These are phyloP conservation scores for Cladosporium sp. DNA, from an alignment of 2,329 filamentous ascomycete species.

Conservation along the genomic window DNA sequence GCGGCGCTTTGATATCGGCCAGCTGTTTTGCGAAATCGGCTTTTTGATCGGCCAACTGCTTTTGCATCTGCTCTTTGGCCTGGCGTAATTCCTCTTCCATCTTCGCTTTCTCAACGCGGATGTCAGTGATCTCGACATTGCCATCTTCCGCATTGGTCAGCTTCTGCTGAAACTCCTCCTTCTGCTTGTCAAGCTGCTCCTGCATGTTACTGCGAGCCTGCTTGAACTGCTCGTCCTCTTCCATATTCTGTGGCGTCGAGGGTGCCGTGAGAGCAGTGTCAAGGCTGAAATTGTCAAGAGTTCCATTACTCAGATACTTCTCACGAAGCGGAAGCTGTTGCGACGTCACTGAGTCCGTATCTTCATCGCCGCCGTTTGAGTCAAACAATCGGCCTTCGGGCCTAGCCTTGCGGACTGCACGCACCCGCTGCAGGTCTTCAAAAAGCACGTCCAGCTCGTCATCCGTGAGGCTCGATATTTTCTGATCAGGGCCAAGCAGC, in stretches of 20 bases:
- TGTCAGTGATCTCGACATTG: constrained; percentile 73
- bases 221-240: constrained; percentile 70
- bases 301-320: constrained; percentile 87
- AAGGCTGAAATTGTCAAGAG: constrained; percentile 86
- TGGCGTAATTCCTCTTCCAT: constrained; percentile 77
- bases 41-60: constrained; percentile 75
- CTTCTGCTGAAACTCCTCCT: constrained; percentile 73
- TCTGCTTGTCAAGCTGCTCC: constrained; percentile 72
- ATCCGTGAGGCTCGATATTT: constrained; percentile 81
- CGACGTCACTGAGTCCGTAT: constrained; percentile 81
- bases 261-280: constrained; percentile 93
- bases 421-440: constrained; percentile 83
- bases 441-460: constrained; percentile 91
- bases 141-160: constrained; percentile 68
- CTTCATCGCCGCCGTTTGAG: constrained; percentile 58
- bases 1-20: constrained; percentile 56
- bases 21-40: constrained; percentile 79
- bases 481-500: constrained; percentile 83
- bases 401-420: constrained; percentile 72
- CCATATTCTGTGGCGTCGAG: constrained; percentile 77
- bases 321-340: constrained; percentile 59
- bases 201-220: constrained; percentile 79
- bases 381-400: constrained; percentile 51
- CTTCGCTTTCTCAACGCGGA: constrained; percentile 70
- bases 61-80: constrained; percentile 83